Conservation (phyloP, 768 basidiomycete species). For the Gymnopilus junonius region DNA sequence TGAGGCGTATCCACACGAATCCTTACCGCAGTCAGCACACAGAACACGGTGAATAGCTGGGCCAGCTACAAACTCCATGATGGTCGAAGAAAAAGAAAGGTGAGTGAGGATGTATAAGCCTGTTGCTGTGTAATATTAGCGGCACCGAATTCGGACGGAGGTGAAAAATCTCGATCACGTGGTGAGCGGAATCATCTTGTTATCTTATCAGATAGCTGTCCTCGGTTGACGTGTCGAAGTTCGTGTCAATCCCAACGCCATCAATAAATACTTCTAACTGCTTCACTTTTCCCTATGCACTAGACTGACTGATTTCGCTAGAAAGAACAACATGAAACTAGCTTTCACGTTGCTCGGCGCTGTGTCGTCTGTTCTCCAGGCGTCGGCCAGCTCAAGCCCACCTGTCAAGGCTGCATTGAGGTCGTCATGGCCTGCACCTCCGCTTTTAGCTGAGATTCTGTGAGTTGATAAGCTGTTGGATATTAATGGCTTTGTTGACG, state of each 20-base stretch:
- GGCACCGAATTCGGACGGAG: background rate
- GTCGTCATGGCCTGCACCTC: slow-evolving; percentile 70
- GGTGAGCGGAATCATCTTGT: slow-evolving; percentile 2
- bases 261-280: background rate
- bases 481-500: background rate
- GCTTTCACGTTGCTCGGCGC: slow-evolving; percentile 28
- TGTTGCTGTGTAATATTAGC: slow-evolving; percentile 3
- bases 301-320: slow-evolving; percentile 6
- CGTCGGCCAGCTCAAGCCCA: slow-evolving; percentile 34
- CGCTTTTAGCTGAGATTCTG: slow-evolving; percentile 68
- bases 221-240: slow-evolving; percentile 26
- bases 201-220: slow-evolving; percentile 20
- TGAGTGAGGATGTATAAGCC: slow-evolving; percentile 16
- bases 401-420: slow-evolving; percentile 62
- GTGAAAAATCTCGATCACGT: slow-evolving; percentile 25
- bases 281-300: slow-evolving; percentile 16
- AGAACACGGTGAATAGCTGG: slow-evolving; percentile 83
- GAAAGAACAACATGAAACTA: slow-evolving; percentile 28
- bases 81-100: slow-evolving; percentile 5
- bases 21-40: slow-evolving; percentile 86
- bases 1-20: background rate
- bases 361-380: slow-evolving; percentile 20
- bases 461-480: slow-evolving; percentile 39
- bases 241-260: background rate
- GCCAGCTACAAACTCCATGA: slow-evolving; percentile 80